Evolutionary conservation across 441 rosid species (phyloP).

Genomic region (Corymbia citriodora): DNA sequence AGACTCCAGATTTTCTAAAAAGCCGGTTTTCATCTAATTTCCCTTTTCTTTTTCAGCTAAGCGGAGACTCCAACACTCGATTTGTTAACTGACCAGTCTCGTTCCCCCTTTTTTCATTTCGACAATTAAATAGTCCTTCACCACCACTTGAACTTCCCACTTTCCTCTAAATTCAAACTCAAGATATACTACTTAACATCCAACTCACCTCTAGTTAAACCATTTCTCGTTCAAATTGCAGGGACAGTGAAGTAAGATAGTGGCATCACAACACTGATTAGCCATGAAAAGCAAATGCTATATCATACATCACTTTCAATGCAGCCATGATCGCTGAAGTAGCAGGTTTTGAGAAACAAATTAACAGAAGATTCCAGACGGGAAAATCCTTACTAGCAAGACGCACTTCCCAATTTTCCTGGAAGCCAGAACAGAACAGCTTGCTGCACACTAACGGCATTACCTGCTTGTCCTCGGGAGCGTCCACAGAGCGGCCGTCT

Average conservation of each 20-base stretch:
- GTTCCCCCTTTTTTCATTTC: background rate
- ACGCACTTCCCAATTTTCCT: background rate
- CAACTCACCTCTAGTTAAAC: background rate
- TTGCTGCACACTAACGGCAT: background rate
- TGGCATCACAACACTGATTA: background rate
- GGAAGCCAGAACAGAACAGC: background rate
- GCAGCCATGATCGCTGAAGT: background rate
- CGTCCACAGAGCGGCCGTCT: constrained; percentile 20
- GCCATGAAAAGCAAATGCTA: background rate
- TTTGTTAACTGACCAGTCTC: background rate
- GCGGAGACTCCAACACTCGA: background rate
- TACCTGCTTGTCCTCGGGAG: constrained; percentile 26
- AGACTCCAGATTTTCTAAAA: background rate
- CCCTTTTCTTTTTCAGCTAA: background rate
- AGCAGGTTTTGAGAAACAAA: background rate
- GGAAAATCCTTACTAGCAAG: background rate
- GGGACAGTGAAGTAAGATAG: background rate
- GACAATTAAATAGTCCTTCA: background rate
- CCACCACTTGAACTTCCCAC: background rate
- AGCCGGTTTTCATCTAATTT: background rate
- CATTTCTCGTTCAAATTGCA: background rate
- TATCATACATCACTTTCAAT: background rate
- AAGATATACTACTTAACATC: background rate
- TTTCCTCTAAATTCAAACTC: background rate
- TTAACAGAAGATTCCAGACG: background rate